Evolutionary conservation across 2,329 filamentous ascomycete genomes (phyloP).

Genomic region (Cordyceps cateniannulata): DNA sequence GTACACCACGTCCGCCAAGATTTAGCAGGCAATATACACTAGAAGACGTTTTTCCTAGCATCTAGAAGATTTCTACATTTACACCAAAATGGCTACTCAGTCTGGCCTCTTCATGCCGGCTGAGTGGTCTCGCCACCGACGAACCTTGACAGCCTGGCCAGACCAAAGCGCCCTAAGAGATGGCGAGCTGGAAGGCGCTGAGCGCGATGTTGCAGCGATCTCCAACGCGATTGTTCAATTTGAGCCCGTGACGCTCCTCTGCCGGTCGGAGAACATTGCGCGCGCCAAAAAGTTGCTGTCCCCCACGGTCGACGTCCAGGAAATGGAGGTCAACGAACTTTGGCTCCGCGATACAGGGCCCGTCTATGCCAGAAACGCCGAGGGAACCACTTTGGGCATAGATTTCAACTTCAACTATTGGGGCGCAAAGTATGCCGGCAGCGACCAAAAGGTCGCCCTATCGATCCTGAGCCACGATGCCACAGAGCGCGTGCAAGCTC

Average conservation of each 20-base stretch:
- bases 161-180: constrained; percentile 6
- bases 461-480: background rate
- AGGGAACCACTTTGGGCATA: constrained; percentile 24
- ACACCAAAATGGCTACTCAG: background rate
- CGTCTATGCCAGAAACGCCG: constrained; percentile 44
- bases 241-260: constrained; percentile 12
- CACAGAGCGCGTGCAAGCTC: constrained; percentile 2
- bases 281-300: background rate
- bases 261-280: background rate
- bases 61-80: background rate
- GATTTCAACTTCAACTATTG: constrained; percentile 15
- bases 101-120: constrained; percentile 4
- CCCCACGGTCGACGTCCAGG: background rate
- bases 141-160: constrained; percentile 7
- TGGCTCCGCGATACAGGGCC: constrained; percentile 33
- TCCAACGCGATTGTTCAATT: constrained; percentile 10
- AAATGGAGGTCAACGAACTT: constrained; percentile 9
- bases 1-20: background rate
- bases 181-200: background rate
- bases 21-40: background rate
- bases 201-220: constrained; percentile 6
- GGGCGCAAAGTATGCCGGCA: constrained; percentile 8
- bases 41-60: background rate
- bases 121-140: constrained; percentile 4
- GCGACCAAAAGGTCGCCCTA: background rate